Evolutionary conservation across 2,329 filamentous ascomycete species (phyloP).

Genomic region (Teratosphaeriaceae sp.): DNA sequence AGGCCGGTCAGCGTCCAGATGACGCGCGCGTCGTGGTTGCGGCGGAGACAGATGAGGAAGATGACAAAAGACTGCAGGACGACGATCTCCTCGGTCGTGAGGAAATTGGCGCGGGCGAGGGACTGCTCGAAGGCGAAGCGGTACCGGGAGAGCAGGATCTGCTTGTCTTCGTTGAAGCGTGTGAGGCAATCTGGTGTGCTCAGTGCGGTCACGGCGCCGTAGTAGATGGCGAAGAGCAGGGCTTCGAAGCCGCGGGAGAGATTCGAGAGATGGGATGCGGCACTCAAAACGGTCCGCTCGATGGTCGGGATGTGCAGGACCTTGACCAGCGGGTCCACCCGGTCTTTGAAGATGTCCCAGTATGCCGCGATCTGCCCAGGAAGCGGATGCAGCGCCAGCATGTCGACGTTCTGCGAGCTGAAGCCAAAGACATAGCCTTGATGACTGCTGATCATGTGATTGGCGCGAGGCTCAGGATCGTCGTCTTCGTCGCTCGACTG

Average conservation of each 20-base stretch:
- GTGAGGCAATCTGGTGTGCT: slow-evolving; percentile 40
- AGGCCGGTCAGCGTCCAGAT: slow-evolving; percentile 56
- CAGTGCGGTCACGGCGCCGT: slow-evolving; percentile 50
- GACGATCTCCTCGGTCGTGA: slow-evolving; percentile 55
- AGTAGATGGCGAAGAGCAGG: slow-evolving; percentile 57
- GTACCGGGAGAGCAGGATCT: slow-evolving; percentile 46
- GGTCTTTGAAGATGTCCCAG: slow-evolving; percentile 66
- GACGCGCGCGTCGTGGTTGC: slow-evolving; percentile 44
- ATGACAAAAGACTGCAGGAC: slow-evolving; percentile 57
- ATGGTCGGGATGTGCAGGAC: slow-evolving; percentile 64
- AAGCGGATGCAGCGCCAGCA: slow-evolving; percentile 58
- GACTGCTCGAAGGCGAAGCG: slow-evolving; percentile 59
- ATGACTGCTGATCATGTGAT: slow-evolving; percentile 44
- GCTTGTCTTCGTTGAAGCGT: slow-evolving; percentile 47
- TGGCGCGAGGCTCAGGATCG: slow-evolving; percentile 40
- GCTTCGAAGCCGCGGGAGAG: slow-evolving; percentile 53
- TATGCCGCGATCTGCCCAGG: slow-evolving; percentile 59
- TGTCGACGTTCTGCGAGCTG: slow-evolving; percentile 61
- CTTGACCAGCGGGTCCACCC: slow-evolving; percentile 67
- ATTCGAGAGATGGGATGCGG: slow-evolving; percentile 52
- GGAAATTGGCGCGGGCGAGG: slow-evolving; percentile 54
- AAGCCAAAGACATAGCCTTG: slow-evolving; percentile 69
- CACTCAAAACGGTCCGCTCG: slow-evolving; percentile 54
- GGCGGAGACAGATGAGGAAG: slow-evolving; percentile 52
- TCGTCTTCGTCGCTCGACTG: slow-evolving; percentile 58